Evolutionary conservation across 768 basidiomycete genomes (phyloP).

Genomic region (Boletus reticulatus): DNA sequence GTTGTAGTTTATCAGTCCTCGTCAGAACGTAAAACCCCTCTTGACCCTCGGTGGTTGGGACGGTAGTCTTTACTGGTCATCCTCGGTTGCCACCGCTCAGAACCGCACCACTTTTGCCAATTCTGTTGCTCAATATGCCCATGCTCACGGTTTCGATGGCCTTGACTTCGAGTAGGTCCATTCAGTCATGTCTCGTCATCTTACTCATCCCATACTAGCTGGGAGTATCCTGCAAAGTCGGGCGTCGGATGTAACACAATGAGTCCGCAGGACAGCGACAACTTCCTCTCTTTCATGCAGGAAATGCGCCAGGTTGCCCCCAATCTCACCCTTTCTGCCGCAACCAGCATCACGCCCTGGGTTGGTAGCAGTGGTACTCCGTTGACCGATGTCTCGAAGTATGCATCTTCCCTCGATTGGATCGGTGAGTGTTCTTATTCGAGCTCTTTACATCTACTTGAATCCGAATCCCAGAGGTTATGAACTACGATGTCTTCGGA

Average conservation of each 20-base stretch:
- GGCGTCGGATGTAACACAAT: slow-evolving; percentile 73
- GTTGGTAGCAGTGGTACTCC: slow-evolving; percentile 54
- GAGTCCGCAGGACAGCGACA: slow-evolving; percentile 64
- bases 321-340: slow-evolving; percentile 70
- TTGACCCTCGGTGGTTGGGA: slow-evolving; percentile 70
- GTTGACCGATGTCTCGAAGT: slow-evolving; percentile 59
- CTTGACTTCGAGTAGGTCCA: slow-evolving; percentile 63
- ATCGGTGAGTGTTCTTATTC: slow-evolving; percentile 44
- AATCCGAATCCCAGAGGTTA: slow-evolving; percentile 48
- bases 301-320: slow-evolving; percentile 56
- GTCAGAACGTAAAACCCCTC: slow-evolving; percentile 53
- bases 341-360: slow-evolving; percentile 67
- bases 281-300: slow-evolving; percentile 76
- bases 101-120: slow-evolving; percentile 61
- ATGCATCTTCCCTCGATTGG: slow-evolving; percentile 70
- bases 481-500: slow-evolving; percentile 71
- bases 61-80: slow-evolving; percentile 61
- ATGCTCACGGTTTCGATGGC: slow-evolving; percentile 54
- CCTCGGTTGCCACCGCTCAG: slow-evolving; percentile 47
- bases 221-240: slow-evolving; percentile 77
- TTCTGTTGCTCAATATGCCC: slow-evolving; percentile 48
- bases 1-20: not conserved
- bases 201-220: slow-evolving; percentile 41
- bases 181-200: not conserved
- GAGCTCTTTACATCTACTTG: not conserved